Base-by-base conservation (phyloP, 2,329 filamentous ascomycete species). In the Grosmannia serpens region DNA sequence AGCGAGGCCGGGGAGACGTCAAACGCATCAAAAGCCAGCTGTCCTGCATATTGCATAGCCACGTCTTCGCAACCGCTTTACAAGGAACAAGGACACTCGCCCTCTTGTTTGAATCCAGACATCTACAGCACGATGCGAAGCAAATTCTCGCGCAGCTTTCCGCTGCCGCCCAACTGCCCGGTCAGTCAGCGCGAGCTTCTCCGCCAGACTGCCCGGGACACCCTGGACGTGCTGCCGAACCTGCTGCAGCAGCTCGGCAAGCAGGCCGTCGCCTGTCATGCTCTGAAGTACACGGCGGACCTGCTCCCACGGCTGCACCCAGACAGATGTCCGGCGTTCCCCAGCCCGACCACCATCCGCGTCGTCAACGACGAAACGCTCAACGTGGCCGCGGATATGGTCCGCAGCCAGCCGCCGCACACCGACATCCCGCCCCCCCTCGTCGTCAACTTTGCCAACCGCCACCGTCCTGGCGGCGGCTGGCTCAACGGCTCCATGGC, bases 361-460 rank as follows among this genome's bases (percentile, higher is more conserved):
- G 76, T 86, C 46, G 64, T 83, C 58, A 77, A 83, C 63, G 73
- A 75, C 22, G 83, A 87, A 64, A 78, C 77, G 1, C 75, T 83
- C 63, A 79, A 84, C 63, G 77, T 75, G 2, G 83, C 82, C 9
- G 15, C 4, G 17, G 4, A 20, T 0, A 17, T 3, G 20, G 8
- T 6, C 20, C 17, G 9, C 41, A 6, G 3, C 17, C 41, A 3
- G 17, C n/a, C 41, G 17, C 41, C 9, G 41, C n/a, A n/a, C n/a
- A n/a, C n/a, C n/a, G n/a, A n/a, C n/a, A n/a, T n/a, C n/a, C 41
- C 17, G 20, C 20, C 53, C 4, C 29, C 47, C 17, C 80, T 77
- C 35, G 76, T 87, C 27, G 72, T 89, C 60, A 89, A 88, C 65
- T 82, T 87, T 71, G 85, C 85, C 17, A 86, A 81, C 53, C 75